Evolutionary conservation across 257 asterid species (phyloP).

Genomic region (Solanum clarkiae): DNA sequence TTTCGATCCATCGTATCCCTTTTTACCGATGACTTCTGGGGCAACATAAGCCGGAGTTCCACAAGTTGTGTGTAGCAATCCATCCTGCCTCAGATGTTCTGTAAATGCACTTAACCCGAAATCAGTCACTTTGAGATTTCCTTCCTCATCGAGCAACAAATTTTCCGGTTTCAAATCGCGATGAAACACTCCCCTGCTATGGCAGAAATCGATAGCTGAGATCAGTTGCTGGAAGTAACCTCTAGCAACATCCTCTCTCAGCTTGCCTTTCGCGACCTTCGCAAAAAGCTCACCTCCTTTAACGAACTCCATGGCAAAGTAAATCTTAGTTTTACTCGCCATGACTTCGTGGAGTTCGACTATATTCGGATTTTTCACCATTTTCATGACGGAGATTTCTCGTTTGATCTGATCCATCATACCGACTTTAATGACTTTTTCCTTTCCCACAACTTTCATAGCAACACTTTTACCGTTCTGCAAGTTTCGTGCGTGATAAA

Average conservation of each 20-base stretch:
- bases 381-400: conserved; percentile 43
- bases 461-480: conserved; percentile 37
- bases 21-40: conserved; percentile 45
- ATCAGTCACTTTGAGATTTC: conserved; percentile 41
- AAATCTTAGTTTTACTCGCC: conserved; percentile 49
- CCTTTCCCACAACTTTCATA: conserved; percentile 44
- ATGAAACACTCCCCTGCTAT: conserved; percentile 45
- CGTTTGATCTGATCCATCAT: conserved; percentile 59
- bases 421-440: conserved; percentile 40
- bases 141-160: conserved; percentile 30
- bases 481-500: conserved; percentile 31
- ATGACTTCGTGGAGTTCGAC: conserved; percentile 46
- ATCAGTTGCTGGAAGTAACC: conserved; percentile 39
- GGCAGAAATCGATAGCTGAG: conserved; percentile 46
- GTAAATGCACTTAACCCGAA: conserved; percentile 40
- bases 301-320: conserved; percentile 39
- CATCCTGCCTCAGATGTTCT: conserved; percentile 34
- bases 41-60: conserved; percentile 50
- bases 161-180: conserved; percentile 45
- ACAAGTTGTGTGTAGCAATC: conserved; percentile 36
- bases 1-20: conserved; percentile 44
- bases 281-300: conserved; percentile 45
- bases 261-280: conserved; percentile 26
- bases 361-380: conserved; percentile 44
- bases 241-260: conserved; percentile 41